These are phyloP conservation scores for Syncephalastrum monosporum DNA, from an alignment of 371 early-diverging fungal genomes.

Conservation along the genomic window DNA sequence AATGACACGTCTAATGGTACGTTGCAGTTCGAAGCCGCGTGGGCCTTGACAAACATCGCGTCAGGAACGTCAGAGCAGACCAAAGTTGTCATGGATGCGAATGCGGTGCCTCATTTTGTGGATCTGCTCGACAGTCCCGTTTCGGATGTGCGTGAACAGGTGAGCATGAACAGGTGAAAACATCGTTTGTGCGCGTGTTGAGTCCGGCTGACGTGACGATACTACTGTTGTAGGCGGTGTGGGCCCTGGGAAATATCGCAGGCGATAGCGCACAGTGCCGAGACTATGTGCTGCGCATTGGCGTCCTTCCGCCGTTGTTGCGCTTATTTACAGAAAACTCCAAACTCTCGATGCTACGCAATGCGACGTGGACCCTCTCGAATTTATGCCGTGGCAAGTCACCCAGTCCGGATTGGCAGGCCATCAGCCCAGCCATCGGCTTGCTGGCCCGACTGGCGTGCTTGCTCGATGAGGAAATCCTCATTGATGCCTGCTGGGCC, in stretches of 20 bases:
- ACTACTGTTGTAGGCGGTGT: conserved; percentile 76
- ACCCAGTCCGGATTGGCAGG: conserved; percentile 91
- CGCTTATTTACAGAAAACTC: conserved; percentile 80
- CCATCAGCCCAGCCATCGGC: conserved; percentile 84
- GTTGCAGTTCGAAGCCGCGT: conserved; percentile 97
- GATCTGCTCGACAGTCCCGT: conserved; percentile 84
- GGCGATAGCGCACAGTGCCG: conserved; percentile 97
- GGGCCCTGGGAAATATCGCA: conserved; percentile 99
- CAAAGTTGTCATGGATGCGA: conserved; percentile 88
- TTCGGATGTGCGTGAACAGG: conserved; percentile 97
- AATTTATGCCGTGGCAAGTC: conserved; percentile 99
- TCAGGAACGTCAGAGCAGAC: conserved; percentile 98
- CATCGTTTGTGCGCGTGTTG: not conserved
- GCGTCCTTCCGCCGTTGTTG: conserved; percentile 85
- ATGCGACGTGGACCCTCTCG: conserved; percentile 99
- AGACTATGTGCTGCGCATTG: conserved; percentile 87
- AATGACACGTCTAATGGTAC: not conserved
- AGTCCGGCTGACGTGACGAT: too few relatives aligned
- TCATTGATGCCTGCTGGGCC: conserved; percentile 99
- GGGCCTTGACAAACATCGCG: conserved; percentile 99
- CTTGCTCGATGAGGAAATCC: conserved; percentile 92
- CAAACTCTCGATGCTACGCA: conserved; percentile 94
- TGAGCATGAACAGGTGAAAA: conserved; percentile 23
- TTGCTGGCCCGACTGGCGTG: conserved; percentile 89
- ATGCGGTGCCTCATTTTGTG: conserved; percentile 94